Evolutionary conservation across 2,329 filamentous ascomycete species (phyloP).

Genomic region (Pseudogymnoascus destructans): DNA sequence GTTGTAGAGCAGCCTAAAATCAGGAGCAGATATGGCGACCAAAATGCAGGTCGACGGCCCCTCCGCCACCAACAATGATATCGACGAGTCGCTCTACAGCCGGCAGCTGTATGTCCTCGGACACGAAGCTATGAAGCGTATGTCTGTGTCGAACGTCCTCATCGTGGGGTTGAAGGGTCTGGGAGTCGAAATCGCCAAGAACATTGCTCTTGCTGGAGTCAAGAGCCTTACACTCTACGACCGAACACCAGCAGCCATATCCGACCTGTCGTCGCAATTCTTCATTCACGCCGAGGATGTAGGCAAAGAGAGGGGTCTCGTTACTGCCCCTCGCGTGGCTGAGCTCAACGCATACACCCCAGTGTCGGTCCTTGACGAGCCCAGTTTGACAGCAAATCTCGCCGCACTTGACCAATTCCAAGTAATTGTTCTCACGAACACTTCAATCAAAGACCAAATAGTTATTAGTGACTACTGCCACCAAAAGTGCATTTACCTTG

Average conservation of each 20-base stretch:
- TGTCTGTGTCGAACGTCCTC: constrained; percentile 91
- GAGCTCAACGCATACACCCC: constrained; percentile 96
- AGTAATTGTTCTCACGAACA: constrained; percentile 80
- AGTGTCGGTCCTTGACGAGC: constrained; percentile 58
- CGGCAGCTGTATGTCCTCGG: constrained; percentile 60
- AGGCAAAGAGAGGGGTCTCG: constrained; percentile 77
- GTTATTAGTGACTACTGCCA: constrained; percentile 88
- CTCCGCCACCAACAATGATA: constrained; percentile 40
- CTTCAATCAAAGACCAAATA: constrained; percentile 67
- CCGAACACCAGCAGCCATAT: constrained; percentile 66
- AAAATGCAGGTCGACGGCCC: constrained; percentile 54
- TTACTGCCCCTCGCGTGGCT: constrained; percentile 77
- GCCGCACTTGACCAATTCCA: constrained; percentile 82
- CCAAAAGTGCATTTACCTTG: constrained; percentile 79
- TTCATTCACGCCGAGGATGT: constrained; percentile 83
- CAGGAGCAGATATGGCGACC: constrained; percentile 40
- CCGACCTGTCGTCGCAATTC: constrained; percentile 93
- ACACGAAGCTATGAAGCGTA: constrained; percentile 92
- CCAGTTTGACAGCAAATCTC: constrained; percentile 59
- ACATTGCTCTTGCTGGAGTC: constrained; percentile 92
- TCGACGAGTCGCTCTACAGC: constrained; percentile 63
- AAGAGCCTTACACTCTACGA: constrained; percentile 94
- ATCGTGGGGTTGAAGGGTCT: constrained; percentile 85
- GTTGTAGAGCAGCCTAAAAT: not conserved
- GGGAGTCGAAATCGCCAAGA: constrained; percentile 97